Evolutionary conservation across 1,139 yeast genomes (phyloP), one percentile per base, ranked within the genome.

Genomic region (Schwanniomyces etchellsii): DNA sequence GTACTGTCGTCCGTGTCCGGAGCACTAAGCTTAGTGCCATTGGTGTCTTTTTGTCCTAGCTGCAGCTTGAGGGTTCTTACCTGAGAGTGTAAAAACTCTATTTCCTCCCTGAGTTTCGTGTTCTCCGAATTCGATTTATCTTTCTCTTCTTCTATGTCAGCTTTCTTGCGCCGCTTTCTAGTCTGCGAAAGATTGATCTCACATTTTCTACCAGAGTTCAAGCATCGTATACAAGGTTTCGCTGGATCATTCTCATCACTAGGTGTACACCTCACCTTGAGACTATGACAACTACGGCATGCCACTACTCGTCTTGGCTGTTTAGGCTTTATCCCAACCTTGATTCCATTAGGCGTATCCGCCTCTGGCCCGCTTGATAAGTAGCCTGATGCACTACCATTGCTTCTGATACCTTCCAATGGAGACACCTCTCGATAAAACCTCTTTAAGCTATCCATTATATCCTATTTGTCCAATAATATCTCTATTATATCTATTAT

Each of bases 241-340:
- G 64, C 50, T 4, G 80, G 81, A 38, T 74, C 67, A 10, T 57
- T 43, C 0, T 70, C 64, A 48, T 82, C 81, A 1, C 81, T 64
- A 1, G 94, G 93, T 9, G 81, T 77, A 52, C 96, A 86, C 42
- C 81, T 78, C 21, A 85, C 95, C 47, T 86, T 86, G 30, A 85
- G 64, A 1, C 82, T 53, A 46, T 86, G 94, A 50, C 96, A 86
- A 33, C 80, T 71, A 34, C 78, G 80, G 52, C 96, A 86, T 1
- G 95, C 95, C 24, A 59, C 66, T 5, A 64, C 43, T 33, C 68
- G 44, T 37, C 67, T 43, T 14, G 52, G 41, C 4, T 3, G 7
- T 5, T 10, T 13, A n/a, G n/a, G n/a, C 32, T 10, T 4, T n/a
- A 9, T 6, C 24, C 15, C 14, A n/a, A n/a, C n/a, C n/a, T n/a